These are phyloP conservation scores for Agrostemma githago DNA, from an alignment of 148 eudicot species.

Conservation along the genomic window DNA sequence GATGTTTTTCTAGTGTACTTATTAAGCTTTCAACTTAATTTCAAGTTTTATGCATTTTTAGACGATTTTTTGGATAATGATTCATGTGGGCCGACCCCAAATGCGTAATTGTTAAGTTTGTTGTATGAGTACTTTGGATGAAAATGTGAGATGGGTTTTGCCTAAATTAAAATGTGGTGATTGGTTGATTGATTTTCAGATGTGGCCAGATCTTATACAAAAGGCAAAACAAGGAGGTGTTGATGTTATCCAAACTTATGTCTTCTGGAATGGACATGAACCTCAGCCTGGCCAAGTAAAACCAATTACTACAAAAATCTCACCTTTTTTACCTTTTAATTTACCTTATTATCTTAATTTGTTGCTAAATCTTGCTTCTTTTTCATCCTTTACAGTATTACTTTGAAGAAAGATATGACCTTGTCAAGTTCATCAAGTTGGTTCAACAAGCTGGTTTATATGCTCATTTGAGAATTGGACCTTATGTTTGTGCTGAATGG, in stretches of 20 bases:
- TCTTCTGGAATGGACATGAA: conserved; percentile 97
- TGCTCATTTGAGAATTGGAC: conserved; percentile 88
- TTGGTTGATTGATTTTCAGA: conserved; percentile 35
- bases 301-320: background rate
- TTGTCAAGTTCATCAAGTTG: conserved; percentile 77
- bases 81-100: too few species aligned
- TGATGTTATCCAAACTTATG: conserved; percentile 90
- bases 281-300: conserved; percentile 75
- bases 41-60: too few species aligned
- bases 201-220: conserved; percentile 95
- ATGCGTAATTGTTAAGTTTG: background rate
- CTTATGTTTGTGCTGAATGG: conserved; percentile 97
- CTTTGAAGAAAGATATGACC: conserved; percentile 84
- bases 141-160: conserved; percentile 17
- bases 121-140: conserved; percentile 11
- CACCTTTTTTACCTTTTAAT: background rate
- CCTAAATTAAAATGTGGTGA: background rate
- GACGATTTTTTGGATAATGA: too few species aligned
- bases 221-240: conserved; percentile 91
- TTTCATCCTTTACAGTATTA: conserved; percentile 44
- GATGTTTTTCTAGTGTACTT: too few species aligned
- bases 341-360: conserved; percentile 6
- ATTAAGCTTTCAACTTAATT: background rate
- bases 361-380: conserved; percentile 8
- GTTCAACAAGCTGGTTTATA: conserved; percentile 73